Percentiles rank a stretch among this genome's conserved stretches.
Evolutionary conservation across 2,329 filamentous ascomycete species (phyloP).

Genomic region (Colletotrichum trifolii): DNA sequence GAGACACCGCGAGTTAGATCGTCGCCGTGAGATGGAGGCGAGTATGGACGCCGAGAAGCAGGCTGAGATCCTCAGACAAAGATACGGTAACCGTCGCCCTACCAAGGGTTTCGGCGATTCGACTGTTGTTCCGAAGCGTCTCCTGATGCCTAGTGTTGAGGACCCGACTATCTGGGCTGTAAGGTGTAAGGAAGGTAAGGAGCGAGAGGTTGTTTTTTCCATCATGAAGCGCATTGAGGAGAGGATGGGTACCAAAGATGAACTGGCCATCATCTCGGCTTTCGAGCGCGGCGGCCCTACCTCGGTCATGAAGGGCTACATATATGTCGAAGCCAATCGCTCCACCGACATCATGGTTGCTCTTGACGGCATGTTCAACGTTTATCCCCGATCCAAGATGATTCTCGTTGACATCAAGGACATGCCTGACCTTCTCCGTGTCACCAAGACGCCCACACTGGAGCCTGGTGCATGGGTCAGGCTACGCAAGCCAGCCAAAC

Average conservation of each 20-base stretch:
- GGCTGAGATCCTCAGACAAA: slow-evolving; percentile 85
- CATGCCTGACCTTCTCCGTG: slow-evolving; percentile 94
- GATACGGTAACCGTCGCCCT: slow-evolving; percentile 83
- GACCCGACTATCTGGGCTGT: slow-evolving; percentile 97
- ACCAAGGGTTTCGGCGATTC: slow-evolving; percentile 75
- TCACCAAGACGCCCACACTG: slow-evolving; percentile 85
- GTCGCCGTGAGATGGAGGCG: slow-evolving; percentile 86
- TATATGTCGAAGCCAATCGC: slow-evolving; percentile 92
- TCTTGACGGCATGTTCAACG: slow-evolving; percentile 85
- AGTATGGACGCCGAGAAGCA: slow-evolving; percentile 95
- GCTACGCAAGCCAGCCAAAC: slow-evolving; percentile 81
- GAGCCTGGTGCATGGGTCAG: slow-evolving; percentile 93
- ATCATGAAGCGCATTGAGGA: slow-evolving; percentile 93
- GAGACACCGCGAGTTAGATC: slow-evolving; percentile 92
- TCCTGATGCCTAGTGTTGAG: slow-evolving; percentile 91
- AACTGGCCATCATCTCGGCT: slow-evolving; percentile 85
- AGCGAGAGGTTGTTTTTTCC: slow-evolving; percentile 87
- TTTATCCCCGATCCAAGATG: slow-evolving; percentile 89
- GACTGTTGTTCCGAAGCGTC: slow-evolving; percentile 82
- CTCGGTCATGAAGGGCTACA: slow-evolving; percentile 88
- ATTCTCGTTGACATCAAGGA: slow-evolving; percentile 94
- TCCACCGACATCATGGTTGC: slow-evolving; percentile 87
- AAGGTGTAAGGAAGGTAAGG: slow-evolving; percentile 93
- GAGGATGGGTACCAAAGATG: slow-evolving; percentile 79
- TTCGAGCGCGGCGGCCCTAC: slow-evolving; percentile 87